Percentiles rank a stretch among this genome's conserved stretches.
phyloP scores from a whole-genome alignment of 1,284 basidiomycete species.

The Fistulina hepatica region DNA sequence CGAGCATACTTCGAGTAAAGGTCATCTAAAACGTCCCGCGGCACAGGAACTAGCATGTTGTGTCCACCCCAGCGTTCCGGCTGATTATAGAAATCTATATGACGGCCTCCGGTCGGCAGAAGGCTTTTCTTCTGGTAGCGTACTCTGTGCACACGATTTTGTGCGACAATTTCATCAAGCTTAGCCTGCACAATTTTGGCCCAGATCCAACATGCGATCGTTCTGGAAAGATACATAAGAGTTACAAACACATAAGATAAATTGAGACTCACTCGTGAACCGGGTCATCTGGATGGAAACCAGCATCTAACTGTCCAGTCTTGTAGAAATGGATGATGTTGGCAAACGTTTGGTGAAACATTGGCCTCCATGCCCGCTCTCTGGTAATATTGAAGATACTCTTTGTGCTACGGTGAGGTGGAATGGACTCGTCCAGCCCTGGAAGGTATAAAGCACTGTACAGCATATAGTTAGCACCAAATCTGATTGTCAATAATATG shows the following conservation, averaged over 20 bases:
- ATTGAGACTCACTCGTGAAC: constrained; percentile 15
- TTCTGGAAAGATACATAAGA: constrained; percentile 11
- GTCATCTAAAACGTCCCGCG: constrained; percentile 12
- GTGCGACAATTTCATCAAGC: constrained; percentile 14
- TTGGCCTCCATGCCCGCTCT: constrained; percentile 19
- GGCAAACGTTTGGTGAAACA: constrained; percentile 19
- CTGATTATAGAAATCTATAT: constrained; percentile 16
- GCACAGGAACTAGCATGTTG: constrained; percentile 15
- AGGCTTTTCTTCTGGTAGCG: constrained; percentile 16
- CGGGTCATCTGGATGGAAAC: constrained; percentile 14
- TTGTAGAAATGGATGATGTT: constrained; percentile 18
- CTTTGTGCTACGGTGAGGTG: constrained; percentile 17
- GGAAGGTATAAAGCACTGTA: constrained; percentile 8
- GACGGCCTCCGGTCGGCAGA: constrained; percentile 15
- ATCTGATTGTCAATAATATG: no score
- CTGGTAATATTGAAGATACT: constrained; percentile 21
- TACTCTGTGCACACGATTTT: constrained; percentile 15
- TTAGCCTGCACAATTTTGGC: constrained; percentile 15
- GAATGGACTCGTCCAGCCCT: constrained; percentile 10
- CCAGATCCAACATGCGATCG: constrained; percentile 19
- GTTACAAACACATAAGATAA: neutral
- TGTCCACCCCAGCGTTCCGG: constrained; percentile 15
- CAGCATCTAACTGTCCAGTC: constrained; percentile 13
- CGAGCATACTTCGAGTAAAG: constrained; percentile 14
- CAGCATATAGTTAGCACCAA: no score